phyloP scores from a whole-genome alignment of 805 yeast species.

The Wickerhamiella spandovensis region DNA sequence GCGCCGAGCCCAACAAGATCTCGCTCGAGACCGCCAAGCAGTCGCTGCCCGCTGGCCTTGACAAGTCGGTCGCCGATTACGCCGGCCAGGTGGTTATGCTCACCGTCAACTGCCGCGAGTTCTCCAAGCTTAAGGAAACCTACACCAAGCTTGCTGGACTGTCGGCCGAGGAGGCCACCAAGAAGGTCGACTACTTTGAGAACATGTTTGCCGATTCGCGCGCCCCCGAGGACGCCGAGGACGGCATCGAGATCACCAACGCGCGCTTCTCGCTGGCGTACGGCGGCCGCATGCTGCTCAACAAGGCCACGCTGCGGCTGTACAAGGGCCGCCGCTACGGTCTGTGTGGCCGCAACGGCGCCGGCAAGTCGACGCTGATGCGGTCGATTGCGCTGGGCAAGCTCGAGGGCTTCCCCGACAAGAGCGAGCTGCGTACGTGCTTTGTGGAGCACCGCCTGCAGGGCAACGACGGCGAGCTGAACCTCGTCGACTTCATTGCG shows the following conservation, averaged over 20 bases:
- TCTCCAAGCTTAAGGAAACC: conserved; percentile 20
- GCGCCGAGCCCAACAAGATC: conserved; percentile 67
- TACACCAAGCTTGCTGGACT: conserved; percentile 38
- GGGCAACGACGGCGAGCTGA: conserved; percentile 92
- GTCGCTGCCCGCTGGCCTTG: conserved; percentile 23
- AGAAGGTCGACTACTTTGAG: conserved; percentile 22
- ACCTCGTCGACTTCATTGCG: conserved; percentile 80
- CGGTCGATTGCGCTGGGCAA: conserved; percentile 95
- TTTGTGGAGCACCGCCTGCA: conserved; percentile 99
- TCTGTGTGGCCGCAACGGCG: conserved; percentile 97
- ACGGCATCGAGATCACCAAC: conserved; percentile 83
- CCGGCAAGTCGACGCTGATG: conserved; percentile 98
- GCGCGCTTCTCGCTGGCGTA: conserved; percentile 92
- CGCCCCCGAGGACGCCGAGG: conserved; percentile 49
- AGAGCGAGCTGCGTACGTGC: conserved; percentile 97
- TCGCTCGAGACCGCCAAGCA: conserved; percentile 37
- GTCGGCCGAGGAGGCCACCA: conserved; percentile 25
- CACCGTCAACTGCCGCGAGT: conserved; percentile 28
- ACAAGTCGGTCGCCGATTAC: conserved; percentile 28
- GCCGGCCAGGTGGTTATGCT: conserved; percentile 25
- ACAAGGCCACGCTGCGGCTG: conserved; percentile 78
- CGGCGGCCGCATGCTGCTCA: conserved; percentile 92
- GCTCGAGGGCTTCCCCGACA: conserved; percentile 99
- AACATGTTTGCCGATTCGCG: conserved; percentile 29
- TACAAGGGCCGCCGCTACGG: conserved; percentile 95